Conservation (phyloP, 176 grass and related monocot genomes). For the Rhynchospora pubera region DNA sequence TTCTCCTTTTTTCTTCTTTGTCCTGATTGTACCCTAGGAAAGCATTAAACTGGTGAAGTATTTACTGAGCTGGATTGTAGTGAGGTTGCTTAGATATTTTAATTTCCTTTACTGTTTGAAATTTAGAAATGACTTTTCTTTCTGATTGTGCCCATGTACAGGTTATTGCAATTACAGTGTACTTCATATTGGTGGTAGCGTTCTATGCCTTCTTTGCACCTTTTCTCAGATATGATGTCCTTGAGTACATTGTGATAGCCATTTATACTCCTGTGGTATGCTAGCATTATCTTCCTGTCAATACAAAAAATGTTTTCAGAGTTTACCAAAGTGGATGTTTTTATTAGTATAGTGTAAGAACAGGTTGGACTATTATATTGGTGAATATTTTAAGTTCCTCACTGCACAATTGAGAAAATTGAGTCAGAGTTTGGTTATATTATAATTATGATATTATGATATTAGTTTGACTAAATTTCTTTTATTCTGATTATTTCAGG, state of each 20-base stretch:
- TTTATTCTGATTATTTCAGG: constrained; percentile 41
- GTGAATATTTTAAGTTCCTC: not conserved
- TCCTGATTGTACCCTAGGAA: not conserved
- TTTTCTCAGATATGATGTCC: constrained; percentile 59
- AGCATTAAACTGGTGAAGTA: not conserved
- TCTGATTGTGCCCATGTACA: constrained; percentile 24
- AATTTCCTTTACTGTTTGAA: not conserved
- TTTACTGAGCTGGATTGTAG: not conserved
- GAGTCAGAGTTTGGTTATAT: not conserved
- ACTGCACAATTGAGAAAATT: not conserved
- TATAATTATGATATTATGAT: not conserved
- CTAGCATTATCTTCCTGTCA: not conserved
- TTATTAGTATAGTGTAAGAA: not conserved
- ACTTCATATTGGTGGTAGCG: constrained; percentile 89
- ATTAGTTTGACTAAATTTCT: constrained; percentile 22
- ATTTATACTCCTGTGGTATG: constrained; percentile 96
- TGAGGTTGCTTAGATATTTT: not conserved
- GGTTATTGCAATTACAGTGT: constrained; percentile 92
- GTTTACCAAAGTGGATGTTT: constrained; percentile 6
- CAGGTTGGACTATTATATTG: not conserved
- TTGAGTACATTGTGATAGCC: constrained; percentile 60
- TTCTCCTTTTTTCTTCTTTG: too few relatives aligned
- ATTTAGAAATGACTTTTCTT: not conserved
- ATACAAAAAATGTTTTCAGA: not conserved
- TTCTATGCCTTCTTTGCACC: constrained; percentile 99